These are phyloP conservation scores for Colletotrichum sp. DNA, from an alignment of 2,329 filamentous ascomycete genomes.

Conservation along the genomic window DNA sequence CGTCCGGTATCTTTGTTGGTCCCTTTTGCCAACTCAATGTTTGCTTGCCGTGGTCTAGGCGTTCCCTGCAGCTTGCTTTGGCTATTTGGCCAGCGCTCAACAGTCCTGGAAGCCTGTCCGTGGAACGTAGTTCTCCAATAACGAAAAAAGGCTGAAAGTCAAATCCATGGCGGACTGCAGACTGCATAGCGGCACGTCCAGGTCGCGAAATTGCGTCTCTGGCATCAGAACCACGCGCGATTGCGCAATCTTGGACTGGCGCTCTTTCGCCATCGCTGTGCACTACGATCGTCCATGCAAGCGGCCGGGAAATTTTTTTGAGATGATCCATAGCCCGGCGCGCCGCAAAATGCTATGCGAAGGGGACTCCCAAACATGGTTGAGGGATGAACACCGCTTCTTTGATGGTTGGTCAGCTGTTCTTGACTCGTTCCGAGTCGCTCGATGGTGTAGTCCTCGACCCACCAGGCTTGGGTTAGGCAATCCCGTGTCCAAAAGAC, in stretches of 20 bases:
- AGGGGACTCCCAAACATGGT: slow-evolving; percentile 1
- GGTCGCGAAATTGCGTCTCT: slow-evolving; percentile 11
- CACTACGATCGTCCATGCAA: background rate
- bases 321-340: slow-evolving; percentile 1
- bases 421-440: slow-evolving; percentile 21
- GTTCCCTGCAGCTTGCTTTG: background rate
- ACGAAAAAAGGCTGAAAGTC: background rate
- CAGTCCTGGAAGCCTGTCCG: background rate
- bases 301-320: slow-evolving; percentile 20
- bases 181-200: background rate
- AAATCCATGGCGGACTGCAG: background rate
- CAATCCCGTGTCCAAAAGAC: slow-evolving; percentile 23
- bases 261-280: background rate
- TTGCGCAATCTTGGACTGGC: slow-evolving; percentile 16
- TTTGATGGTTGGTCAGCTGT: slow-evolving; percentile 14
- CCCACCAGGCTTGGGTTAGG: slow-evolving; percentile 24
- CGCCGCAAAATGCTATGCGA: background rate
- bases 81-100: background rate
- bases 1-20: background rate
- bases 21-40: background rate
- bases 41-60: background rate
- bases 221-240: slow-evolving; percentile 18
- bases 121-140: background rate
- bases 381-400: slow-evolving; percentile 21
- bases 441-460: slow-evolving; percentile 16